phyloP scores from a whole-genome alignment of 2,329 filamentous ascomycete species.

The Xylaria sp. region DNA sequence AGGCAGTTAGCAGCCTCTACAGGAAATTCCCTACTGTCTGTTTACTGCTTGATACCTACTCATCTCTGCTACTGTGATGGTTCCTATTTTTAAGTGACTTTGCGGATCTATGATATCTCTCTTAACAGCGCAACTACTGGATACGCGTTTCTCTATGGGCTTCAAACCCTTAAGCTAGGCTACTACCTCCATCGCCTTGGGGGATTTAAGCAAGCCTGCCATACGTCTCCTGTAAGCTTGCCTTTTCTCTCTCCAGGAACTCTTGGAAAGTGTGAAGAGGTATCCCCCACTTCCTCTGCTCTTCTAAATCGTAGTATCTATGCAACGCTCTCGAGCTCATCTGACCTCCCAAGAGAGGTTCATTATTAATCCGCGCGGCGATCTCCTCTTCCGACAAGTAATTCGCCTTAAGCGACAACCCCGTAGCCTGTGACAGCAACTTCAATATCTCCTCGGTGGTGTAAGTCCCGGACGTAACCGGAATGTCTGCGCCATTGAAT shows the following conservation, averaged over 20 bases:
- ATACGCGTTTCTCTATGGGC: too few relatives aligned
- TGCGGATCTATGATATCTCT: not conserved
- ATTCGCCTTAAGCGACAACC: conserved; percentile 52
- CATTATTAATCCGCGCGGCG: conserved; percentile 48
- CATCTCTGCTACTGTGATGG: not conserved
- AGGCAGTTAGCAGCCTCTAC: conserved; percentile 33
- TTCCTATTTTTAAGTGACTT: not conserved
- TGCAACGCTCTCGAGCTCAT: conserved; percentile 51
- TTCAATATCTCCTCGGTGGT: conserved; percentile 52
- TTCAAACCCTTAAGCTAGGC: not conserved
- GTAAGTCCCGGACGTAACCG: conserved; percentile 54
- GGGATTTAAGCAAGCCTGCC: not conserved
- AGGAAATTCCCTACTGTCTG: conserved; percentile 23
- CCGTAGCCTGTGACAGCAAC: conserved; percentile 51
- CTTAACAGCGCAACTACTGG: not conserved
- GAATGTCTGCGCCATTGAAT: conserved; percentile 56
- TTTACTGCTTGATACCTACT: not conserved
- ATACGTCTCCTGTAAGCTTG: conserved; percentile 39
- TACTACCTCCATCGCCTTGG: too few relatives aligned
- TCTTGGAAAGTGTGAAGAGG: conserved; percentile 56
- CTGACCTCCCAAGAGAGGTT: conserved; percentile 56
- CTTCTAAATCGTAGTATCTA: conserved; percentile 52
- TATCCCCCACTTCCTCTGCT: conserved; percentile 52
- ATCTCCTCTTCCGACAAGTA: conserved; percentile 58
- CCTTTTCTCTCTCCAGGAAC: conserved; percentile 57